Percentiles rank a stretch among this genome's conserved stretches.
Evolutionary conservation across 768 basidiomycete genomes (phyloP).

Genomic region (Psilocybe subaeruginosa): DNA sequence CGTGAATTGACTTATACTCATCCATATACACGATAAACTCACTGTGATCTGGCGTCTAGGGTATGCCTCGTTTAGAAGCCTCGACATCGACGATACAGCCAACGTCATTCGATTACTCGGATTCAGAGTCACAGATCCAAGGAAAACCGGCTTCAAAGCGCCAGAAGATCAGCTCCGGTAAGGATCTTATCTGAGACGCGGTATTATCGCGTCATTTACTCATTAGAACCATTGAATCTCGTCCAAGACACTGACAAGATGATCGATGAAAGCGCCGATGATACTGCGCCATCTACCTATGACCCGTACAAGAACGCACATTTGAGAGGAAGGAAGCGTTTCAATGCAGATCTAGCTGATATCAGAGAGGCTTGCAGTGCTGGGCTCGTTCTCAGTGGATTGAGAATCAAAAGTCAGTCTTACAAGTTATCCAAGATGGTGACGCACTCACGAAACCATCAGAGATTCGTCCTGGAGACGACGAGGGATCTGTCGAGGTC

Average conservation of each 20-base stretch:
- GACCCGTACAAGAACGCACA: conserved; percentile 41
- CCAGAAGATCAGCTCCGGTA: conserved; percentile 32
- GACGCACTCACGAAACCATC: conserved; percentile 2
- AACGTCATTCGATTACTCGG: conserved; percentile 2
- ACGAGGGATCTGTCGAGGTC: conserved; percentile 67
- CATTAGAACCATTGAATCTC: conserved; percentile 8
- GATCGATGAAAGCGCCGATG: conserved; percentile 7
- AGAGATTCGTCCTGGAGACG: conserved; percentile 61
- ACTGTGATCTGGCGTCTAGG: not conserved
- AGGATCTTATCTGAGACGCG: conserved; percentile 8
- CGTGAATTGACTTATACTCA: not conserved
- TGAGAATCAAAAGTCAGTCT: conserved; percentile 43
- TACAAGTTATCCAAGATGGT: conserved; percentile 16
- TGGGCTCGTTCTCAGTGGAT: conserved; percentile 38
- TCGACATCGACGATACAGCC: not conserved
- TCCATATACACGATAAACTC: not conserved
- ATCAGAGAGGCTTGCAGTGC: conserved; percentile 38
- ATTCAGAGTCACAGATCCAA: conserved; percentile 10
- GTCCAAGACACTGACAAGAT: conserved; percentile 15
- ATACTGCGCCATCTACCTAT: conserved; percentile 6
- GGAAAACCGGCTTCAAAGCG: conserved; percentile 30
- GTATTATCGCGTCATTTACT: conserved; percentile 11
- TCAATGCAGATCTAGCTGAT: conserved; percentile 58
- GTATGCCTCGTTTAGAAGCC: conserved; percentile 7
- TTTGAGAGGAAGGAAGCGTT: conserved; percentile 60